Conservation (phyloP, 805 yeast species). For the Saturnispora zaruensis region DNA sequence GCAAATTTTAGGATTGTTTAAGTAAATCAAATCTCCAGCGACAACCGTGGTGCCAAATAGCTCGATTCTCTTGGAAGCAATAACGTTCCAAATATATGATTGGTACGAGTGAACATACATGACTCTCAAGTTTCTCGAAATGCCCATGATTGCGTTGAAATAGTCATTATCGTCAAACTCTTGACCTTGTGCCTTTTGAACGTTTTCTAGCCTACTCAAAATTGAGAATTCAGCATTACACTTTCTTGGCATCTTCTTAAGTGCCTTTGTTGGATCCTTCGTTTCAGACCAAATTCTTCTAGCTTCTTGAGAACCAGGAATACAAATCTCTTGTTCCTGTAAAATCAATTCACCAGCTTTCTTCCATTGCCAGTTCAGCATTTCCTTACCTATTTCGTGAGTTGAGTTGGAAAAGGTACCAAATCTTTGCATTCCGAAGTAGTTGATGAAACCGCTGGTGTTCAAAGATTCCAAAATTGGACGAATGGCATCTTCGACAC, state of each 20-base stretch:
- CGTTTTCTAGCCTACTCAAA: slow-evolving; percentile 49
- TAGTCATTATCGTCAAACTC: slow-evolving; percentile 46
- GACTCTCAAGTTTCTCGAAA: slow-evolving; percentile 84
- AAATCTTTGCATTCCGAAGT: slow-evolving; percentile 97
- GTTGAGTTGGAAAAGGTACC: slow-evolving; percentile 94
- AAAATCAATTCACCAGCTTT: slow-evolving; percentile 70
- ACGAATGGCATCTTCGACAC: slow-evolving; percentile 39
- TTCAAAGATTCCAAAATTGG: slow-evolving; percentile 50
- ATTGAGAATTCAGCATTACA: slow-evolving; percentile 80
- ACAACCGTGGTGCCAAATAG: slow-evolving; percentile 61
- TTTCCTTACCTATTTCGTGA: slow-evolving; percentile 69
- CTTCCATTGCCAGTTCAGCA: slow-evolving; percentile 70
- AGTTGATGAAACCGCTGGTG: slow-evolving; percentile 77
- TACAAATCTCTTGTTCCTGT: slow-evolving; percentile 75
- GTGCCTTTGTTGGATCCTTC: slow-evolving; percentile 53
- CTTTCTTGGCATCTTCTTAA: slow-evolving; percentile 74
- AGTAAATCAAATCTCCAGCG: slow-evolving; percentile 70
- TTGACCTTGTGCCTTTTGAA: slow-evolving; percentile 38
- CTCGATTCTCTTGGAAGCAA: slow-evolving; percentile 67
- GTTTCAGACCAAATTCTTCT: slow-evolving; percentile 76
- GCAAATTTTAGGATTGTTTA: slow-evolving; percentile 29
- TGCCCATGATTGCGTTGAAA: slow-evolving; percentile 73
- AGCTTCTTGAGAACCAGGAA: slow-evolving; percentile 77
- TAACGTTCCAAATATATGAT: slow-evolving; percentile 88
- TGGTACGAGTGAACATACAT: slow-evolving; percentile 98